phyloP scores from a whole-genome alignment of 495 filamentous ascomycete species.

The Podospora tetraspora region DNA sequence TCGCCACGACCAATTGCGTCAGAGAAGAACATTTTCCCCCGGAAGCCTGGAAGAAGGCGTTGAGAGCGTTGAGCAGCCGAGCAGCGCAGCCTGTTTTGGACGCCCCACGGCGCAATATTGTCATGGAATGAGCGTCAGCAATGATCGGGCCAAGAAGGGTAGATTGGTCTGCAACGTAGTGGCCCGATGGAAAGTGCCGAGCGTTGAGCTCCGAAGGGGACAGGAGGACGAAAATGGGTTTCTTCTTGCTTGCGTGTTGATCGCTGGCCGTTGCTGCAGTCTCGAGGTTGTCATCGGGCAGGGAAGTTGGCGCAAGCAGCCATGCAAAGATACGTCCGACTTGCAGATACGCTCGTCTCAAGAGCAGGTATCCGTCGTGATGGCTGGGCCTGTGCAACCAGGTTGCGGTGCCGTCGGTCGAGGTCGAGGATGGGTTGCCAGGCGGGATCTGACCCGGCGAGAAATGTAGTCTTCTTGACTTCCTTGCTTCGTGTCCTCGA shows the following conservation, averaged over 20 bases:
- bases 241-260: neutral
- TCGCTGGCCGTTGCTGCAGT: neutral
- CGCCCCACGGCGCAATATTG: constrained; percentile 5
- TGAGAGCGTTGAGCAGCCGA: neutral
- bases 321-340: constrained; percentile 1
- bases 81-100: constrained; percentile 2
- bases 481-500: neutral
- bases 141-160: neutral
- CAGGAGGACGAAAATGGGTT: neutral
- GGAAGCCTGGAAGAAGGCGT: neutral
- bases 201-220: neutral
- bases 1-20: neutral
- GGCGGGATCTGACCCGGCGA: neutral
- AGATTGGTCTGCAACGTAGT: constrained; percentile 5
- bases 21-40: neutral
- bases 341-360: neutral
- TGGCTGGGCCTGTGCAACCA: neutral
- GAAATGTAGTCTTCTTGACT: too few relatives aligned
- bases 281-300: neutral
- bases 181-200: constrained; percentile 9
- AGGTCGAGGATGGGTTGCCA: neutral
- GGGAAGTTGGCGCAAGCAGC: too few relatives aligned
- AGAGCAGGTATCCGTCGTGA: neutral
- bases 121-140: constrained; percentile 5
- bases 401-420: neutral